Evolutionary conservation across 306 rosid species (phyloP).

Genomic region (Sicyos baderoa): DNA sequence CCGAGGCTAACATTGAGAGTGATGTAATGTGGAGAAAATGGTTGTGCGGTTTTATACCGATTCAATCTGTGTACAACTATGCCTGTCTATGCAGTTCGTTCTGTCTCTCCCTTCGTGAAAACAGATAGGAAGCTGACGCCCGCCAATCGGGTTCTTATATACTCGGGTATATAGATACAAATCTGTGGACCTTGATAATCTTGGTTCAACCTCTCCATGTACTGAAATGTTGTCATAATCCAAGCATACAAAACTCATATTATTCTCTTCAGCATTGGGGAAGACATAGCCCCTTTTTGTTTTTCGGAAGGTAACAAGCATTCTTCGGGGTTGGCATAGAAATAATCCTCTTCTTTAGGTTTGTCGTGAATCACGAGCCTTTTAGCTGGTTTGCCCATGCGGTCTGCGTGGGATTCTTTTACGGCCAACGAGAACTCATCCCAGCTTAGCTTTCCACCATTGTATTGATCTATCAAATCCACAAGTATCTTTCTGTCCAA

Average conservation of each 20-base stretch:
- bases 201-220: constrained; percentile 1
- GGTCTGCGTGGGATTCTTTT: constrained; percentile 31
- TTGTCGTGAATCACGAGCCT: constrained; percentile 28
- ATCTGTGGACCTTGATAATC: background rate
- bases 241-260: background rate
- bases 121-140: background rate
- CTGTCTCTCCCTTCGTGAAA: background rate
- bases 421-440: constrained; percentile 33
- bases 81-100: background rate
- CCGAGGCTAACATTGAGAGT: constrained; percentile 16
- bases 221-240: constrained; percentile 3
- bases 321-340: constrained; percentile 35
- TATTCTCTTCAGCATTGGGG: constrained; percentile 11
- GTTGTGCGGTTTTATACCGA: background rate
- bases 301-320: constrained; percentile 28
- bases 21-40: background rate
- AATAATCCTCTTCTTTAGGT: constrained; percentile 41
- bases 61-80: constrained; percentile 1
- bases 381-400: constrained; percentile 27
- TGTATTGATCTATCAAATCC: constrained; percentile 29
- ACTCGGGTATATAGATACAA: background rate
- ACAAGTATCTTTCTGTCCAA: constrained; percentile 24
- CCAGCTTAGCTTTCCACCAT: constrained; percentile 32
- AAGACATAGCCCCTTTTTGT: background rate
- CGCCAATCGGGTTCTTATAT: background rate